A percentile compares a stretch with the other conserved stretches of the same genome.
Evolutionary conservation across 2,329 filamentous ascomycete genomes (phyloP).

Genomic region (Penicillium concentricum): DNA sequence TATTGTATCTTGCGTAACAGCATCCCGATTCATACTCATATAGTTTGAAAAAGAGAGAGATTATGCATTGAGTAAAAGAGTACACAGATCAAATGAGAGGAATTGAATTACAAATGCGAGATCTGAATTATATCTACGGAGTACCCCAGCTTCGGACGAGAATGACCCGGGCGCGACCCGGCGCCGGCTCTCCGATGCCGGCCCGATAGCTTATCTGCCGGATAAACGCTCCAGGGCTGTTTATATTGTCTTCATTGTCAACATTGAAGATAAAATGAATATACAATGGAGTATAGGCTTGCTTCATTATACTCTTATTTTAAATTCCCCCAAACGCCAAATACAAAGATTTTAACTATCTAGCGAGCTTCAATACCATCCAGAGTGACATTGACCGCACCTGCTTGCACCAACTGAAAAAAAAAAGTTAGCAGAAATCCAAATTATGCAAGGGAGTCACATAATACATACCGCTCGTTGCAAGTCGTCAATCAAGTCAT

Average conservation of each 20-base stretch:
- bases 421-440: conserved; percentile 13
- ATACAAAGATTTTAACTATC: not conserved
- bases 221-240: conserved; percentile 6
- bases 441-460: conserved; percentile 2
- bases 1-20: conserved; percentile 24
- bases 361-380: conserved; percentile 72
- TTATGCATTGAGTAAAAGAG: not conserved
- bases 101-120: conserved; percentile 18
- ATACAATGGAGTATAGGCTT: not conserved
- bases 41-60: not conserved
- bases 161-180: conserved; percentile 24
- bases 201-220: conserved; percentile 16
- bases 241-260: not conserved
- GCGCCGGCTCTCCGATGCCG: conserved; percentile 30
- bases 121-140: not conserved
- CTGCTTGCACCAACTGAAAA: conserved; percentile 80
- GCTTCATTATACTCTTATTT: conserved; percentile 5
- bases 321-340: conserved; percentile 17
- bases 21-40: conserved; percentile 33
- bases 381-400: conserved; percentile 81
- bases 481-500: conserved; percentile 91
- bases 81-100: conserved; percentile 13
- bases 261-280: not conserved
- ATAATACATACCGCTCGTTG: conserved; percentile 73
- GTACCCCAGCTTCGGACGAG: conserved; percentile 23